These are phyloP conservation scores for Barnettozyma vustinii DNA, from an alignment of 805 yeast species.

Conservation along the genomic window DNA sequence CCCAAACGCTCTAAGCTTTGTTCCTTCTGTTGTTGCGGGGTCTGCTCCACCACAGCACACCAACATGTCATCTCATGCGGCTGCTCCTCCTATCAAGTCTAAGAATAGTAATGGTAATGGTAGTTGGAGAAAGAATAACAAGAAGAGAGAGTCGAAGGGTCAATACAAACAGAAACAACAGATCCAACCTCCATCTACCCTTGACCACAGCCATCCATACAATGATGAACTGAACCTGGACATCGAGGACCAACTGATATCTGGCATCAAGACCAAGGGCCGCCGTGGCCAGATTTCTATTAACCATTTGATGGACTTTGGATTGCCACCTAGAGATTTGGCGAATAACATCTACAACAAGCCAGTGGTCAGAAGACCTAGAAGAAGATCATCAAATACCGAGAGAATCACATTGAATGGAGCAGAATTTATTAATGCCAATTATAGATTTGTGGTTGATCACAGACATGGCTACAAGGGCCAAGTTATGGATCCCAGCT, in stretches of 20 bases:
- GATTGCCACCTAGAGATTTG: slow-evolving; percentile 36
- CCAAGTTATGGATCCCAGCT: slow-evolving; percentile 69
- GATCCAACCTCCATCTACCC: neutral
- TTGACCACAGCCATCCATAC: neutral
- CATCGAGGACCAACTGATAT: slow-evolving; percentile 30
- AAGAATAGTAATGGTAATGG: slow-evolving; percentile 3
- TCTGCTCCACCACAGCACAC: neutral
- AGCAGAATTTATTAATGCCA: slow-evolving; percentile 71
- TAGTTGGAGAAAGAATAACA: neutral
- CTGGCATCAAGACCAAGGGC: slow-evolving; percentile 30
- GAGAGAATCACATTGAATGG: slow-evolving; percentile 50
- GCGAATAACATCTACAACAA: slow-evolving; percentile 7
- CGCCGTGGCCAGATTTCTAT: slow-evolving; percentile 45
- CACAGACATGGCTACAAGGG: slow-evolving; percentile 46
- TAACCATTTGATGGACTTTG: slow-evolving; percentile 62
- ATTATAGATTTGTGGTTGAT: slow-evolving; percentile 79
- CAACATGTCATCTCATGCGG: slow-evolving; percentile 18
- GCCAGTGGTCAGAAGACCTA: slow-evolving; percentile 21
- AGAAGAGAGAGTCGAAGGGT: slow-evolving; percentile 9
- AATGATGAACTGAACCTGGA: slow-evolving; percentile 26
- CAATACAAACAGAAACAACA: slow-evolving; percentile 4
- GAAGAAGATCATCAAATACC: slow-evolving; percentile 23
- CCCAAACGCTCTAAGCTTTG: slow-evolving; percentile 16
- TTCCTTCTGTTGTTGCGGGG: slow-evolving; percentile 11
- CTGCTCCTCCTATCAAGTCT: slow-evolving; percentile 14